Evolutionary conservation across 2,329 filamentous ascomycete species (phyloP), one percentile per base, ranked within the genome.

Genomic region (Uncinocarpus reesii): DNA sequence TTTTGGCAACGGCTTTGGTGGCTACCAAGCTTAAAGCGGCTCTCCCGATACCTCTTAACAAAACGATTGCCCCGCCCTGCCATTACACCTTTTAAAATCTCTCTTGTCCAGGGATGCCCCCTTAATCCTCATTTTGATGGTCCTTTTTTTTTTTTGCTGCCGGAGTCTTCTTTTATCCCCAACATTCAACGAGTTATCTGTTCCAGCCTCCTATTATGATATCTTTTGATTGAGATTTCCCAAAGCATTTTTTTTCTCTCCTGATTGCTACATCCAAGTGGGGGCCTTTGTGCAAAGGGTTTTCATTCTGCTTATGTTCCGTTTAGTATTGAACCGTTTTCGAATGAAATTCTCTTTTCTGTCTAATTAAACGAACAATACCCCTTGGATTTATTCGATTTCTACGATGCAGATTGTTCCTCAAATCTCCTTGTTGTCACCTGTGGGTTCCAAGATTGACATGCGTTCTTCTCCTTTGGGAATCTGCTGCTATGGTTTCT

Each of bases 1-100:
- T 51, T 73, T 71, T 56, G 70, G 70, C 55, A 77, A 77, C 62
- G 75, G 73, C 61, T 79, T 77, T 60, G 74, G 74, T 56, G 76
- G 73, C 57, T 80, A 80, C 65, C 76, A 79, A 64, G 73, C 73
- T 57, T 80, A 76, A 51, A n/a, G n/a, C n/a, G n/a, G n/a, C n/a
- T n/a, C n/a, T n/a, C n/a, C n/a, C n/a, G n/a, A n/a, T n/a, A n/a
- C n/a, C n/a, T n/a, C n/a, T n/a, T n/a, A n/a, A n/a, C n/a, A n/a
- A n/a, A n/a, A n/a, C n/a, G n/a, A n/a, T n/a, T n/a, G n/a, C n/a
- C n/a, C n/a, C n/a, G 18, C 26, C 11, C 23, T 36, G 8, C 37
- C 21, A 36, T 41, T 18, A 36, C 7, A 10, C 21, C 37, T 7
- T 20, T 20, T 35, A 18, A 20, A 47, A 42, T 36, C 21, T 23